Base-by-base conservation (phyloP, 345 rosid genomes). In the Sonneratia caseolaris region DNA sequence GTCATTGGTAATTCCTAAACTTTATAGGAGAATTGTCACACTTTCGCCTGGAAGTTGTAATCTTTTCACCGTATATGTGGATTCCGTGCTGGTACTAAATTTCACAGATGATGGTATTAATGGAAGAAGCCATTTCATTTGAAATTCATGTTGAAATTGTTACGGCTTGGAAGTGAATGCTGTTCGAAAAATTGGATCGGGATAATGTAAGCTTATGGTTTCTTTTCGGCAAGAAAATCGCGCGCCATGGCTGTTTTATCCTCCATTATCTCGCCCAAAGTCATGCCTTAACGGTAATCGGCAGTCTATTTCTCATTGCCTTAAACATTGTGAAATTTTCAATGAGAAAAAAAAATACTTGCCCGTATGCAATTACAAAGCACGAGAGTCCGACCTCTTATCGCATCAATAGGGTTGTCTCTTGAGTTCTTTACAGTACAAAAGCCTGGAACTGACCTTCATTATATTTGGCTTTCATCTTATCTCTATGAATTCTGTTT, bases 401-500 rank as follows among this genome's bases (percentile, higher is more conserved):
- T 27, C 32, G 32, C 45, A 9, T 42, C 45, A 42, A 35, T 5
- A 62, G 1, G 18, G 32, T 27, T 27, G 64, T 27, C 16, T 13
- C 38, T n/a, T n/a, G 66, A 35, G 36, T 62, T 62, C 66, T 13
- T 0, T 62, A 35, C 5, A 10, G 10, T 32, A 2, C 0, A 62
- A 62, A 27, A 24, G 2, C 8, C 1, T 13, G 19, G 66, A 11
- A 10, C 37, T 62, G 13, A 21, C 62, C 66, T 32, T 61, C 27
- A 27, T 61, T 27, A 3, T 27, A 61, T 61, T 24, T 22, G 5
- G 9, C 12, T 9, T 42, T 4, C 67, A 22, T 7, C 27, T 43
- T 3, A 37, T 57, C 61, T 72, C 43, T 45, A 45, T 68, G 18
- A n/a, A 36, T 18, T 14, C 22, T 43, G 74, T 81, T 76, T 72